Base-by-base conservation (phyloP, 345 rosid genomes). In the Citrus inodora region DNA sequence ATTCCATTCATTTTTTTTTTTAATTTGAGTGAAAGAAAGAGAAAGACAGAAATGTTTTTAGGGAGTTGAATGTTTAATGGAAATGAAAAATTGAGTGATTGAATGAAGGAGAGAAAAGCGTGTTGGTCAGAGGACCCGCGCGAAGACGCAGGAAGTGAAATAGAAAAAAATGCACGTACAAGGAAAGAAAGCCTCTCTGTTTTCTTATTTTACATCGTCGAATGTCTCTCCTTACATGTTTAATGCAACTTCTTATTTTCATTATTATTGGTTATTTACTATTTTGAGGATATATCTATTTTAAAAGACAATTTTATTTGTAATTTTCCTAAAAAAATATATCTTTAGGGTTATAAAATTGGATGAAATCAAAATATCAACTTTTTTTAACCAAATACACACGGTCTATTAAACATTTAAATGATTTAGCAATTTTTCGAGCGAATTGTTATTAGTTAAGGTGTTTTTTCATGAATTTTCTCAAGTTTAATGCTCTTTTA, bases 71-170 rank as follows among this genome's bases (percentile, higher is more conserved):
- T 48, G 75, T 60, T 46, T 21, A 56, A 69, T 76, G 74, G 55
- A 70, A 38, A 69, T 9, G 70, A 35, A 35, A 66, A 62, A 13
- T 48, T 42, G 17, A 55, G 53, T 69, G 76, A 66, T 67, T 71
- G 80, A 68, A 73, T 69, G 76, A 28, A 60, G 53, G 88, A 86
- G 85, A 83, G 82, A 86, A 84, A 86, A 67, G 87, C 85, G 87
- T 82, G 77, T 35, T 80, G 85, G 84, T 81, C 42, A 33, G 78
- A 85, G 84, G 78, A 82, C 60, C 67, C 83, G 83, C 83, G 83
- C 83, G 83, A 82, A 79, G 83, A 78, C 74, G 32, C 79, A 70
- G 83, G 73, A 76, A 32, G 42, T 14, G 69, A 55, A 71, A 71
- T 67, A 38, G 63, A 67, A 37, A 37, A 35, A 40, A 66, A 46